Evolutionary conservation across 495 filamentous ascomycete species (phyloP).

Genomic region (Jackrogersella minutella): DNA sequence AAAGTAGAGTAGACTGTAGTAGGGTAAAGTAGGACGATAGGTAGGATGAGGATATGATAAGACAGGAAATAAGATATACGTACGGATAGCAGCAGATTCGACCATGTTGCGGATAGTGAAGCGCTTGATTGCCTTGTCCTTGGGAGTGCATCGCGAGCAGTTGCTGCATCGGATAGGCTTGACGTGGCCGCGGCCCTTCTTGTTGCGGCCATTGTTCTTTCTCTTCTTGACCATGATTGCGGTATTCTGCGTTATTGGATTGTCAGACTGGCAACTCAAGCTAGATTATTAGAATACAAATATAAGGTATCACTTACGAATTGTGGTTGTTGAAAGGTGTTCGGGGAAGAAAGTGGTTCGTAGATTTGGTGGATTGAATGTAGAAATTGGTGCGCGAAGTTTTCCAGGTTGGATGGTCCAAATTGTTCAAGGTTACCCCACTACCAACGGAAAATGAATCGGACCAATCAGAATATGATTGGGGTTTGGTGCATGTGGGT

Average conservation of each 20-base stretch:
- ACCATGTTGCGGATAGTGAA: conserved; percentile 99
- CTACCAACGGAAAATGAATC: background rate
- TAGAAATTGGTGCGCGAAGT: conserved; percentile 30
- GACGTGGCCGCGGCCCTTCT: conserved; percentile 99
- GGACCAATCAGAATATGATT: conserved; percentile 13
- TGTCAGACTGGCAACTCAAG: conserved; percentile 31
- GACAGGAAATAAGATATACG: conserved; percentile 53
- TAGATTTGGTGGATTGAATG: conserved; percentile 6
- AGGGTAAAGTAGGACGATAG: background rate
- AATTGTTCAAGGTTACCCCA: conserved; percentile 15
- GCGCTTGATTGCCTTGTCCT: conserved; percentile 99
- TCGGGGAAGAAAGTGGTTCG: conserved; percentile 29
- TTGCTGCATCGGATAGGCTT: conserved; percentile 99
- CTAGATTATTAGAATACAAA: background rate
- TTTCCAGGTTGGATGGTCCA: conserved; percentile 13
- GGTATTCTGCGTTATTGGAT: conserved; percentile 53
- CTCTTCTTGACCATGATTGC: conserved; percentile 99
- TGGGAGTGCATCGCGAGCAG: conserved; percentile 99
- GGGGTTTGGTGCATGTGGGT: too few relatives aligned
- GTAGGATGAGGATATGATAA: background rate
- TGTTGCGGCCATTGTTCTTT: conserved; percentile 99
- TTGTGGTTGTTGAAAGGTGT: conserved; percentile 42
- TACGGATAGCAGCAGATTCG: conserved; percentile 99
- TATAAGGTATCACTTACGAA: conserved; percentile 14
- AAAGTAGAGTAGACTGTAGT: too few relatives aligned